Conservation (phyloP, 2,329 filamentous ascomycete genomes). For the Drechslerella coelobrocha region DNA sequence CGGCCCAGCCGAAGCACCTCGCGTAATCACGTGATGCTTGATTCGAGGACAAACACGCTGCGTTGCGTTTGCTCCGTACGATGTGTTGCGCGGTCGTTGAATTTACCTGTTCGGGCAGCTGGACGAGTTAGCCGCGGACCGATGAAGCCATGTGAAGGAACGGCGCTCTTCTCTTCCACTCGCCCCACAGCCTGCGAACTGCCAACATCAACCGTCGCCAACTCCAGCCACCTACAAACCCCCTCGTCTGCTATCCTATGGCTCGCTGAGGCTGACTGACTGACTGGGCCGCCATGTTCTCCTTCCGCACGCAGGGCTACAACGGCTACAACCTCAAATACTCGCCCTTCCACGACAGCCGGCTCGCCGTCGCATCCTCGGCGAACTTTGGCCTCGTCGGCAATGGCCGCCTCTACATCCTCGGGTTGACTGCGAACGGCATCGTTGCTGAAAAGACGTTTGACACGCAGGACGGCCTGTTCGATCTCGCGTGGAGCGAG, state of each 20-base stretch:
- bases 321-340: slow-evolving; percentile 98
- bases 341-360: slow-evolving; percentile 95
- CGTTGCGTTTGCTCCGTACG: no score
- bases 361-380: slow-evolving; percentile 86
- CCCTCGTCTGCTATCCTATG: no score
- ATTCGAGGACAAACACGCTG: no score
- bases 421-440: slow-evolving; percentile 81
- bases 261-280: not conserved
- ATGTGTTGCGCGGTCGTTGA: not conserved
- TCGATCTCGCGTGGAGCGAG: slow-evolving; percentile 94
- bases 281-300: no score
- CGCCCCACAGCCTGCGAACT: no score
- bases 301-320: slow-evolving; percentile 90
- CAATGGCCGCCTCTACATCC: slow-evolving; percentile 86
- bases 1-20: no score
- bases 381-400: slow-evolving; percentile 97
- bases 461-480: slow-evolving; percentile 96
- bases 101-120: not conserved
- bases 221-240: no score
- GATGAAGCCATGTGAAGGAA: slow-evolving; percentile 3
- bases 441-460: slow-evolving; percentile 89
- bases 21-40: no score
- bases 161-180: no score
- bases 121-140: not conserved
- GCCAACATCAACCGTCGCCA: no score